These are phyloP conservation scores for Leptographium radiaticola DNA, from an alignment of 2,329 filamentous ascomycete genomes.

Conservation along the genomic window DNA sequence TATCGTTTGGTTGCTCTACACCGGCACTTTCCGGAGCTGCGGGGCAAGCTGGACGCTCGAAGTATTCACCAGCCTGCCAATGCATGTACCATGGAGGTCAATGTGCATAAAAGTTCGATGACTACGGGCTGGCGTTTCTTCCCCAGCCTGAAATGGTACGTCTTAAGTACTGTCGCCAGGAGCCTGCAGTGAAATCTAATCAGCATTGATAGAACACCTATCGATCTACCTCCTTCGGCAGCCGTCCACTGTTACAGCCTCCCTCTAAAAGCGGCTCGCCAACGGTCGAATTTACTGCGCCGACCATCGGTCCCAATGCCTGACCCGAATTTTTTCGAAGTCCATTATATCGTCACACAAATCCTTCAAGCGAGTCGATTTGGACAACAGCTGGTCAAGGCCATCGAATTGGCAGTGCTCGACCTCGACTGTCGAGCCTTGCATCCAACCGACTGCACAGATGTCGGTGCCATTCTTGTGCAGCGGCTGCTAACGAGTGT, in stretches of 20 bases:
- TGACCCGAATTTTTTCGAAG: background rate
- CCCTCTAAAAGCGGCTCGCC: background rate
- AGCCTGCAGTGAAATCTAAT: background rate
- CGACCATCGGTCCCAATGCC: background rate
- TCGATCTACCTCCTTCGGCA: background rate
- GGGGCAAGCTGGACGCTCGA: background rate
- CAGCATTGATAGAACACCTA: background rate
- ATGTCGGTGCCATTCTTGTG: background rate
- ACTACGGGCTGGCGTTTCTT: background rate
- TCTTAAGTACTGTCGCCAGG: background rate
- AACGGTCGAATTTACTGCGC: background rate
- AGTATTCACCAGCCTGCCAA: constrained; percentile 2
- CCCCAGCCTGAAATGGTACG: background rate
- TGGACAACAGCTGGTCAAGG: background rate
- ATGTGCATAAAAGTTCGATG: background rate
- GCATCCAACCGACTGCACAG: background rate
- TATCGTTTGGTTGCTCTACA: background rate
- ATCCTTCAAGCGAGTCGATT: constrained; percentile 5
- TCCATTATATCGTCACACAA: background rate
- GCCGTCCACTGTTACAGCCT: background rate
- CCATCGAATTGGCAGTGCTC: background rate
- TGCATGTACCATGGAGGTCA: background rate
- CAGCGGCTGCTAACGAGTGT: background rate
- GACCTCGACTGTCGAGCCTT: background rate
- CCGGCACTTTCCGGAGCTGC: constrained; percentile 4